These are phyloP conservation scores for Colletotrichum endophyticum DNA, from an alignment of 2,329 filamentous ascomycete species.

Conservation along the genomic window DNA sequence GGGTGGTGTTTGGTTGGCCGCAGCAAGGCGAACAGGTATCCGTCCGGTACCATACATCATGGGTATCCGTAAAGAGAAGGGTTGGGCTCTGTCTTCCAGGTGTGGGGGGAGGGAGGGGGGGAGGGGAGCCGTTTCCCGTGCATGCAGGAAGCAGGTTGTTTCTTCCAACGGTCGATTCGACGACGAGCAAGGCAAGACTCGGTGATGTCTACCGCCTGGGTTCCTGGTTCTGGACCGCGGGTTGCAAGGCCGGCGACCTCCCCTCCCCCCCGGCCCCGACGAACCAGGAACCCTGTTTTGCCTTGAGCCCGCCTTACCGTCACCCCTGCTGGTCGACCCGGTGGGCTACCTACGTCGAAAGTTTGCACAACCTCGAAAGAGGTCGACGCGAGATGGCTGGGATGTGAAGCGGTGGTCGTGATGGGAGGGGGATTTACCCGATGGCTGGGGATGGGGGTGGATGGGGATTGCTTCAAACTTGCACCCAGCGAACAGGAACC, in stretches of 20 bases:
- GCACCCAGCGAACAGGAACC: background rate
- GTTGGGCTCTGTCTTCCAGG: background rate
- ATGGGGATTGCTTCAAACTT: conserved; percentile 17
- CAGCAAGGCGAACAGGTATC: background rate
- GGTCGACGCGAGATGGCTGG: conserved; percentile 5
- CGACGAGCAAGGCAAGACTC: background rate
- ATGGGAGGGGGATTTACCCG: background rate
- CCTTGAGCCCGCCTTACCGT: background rate
- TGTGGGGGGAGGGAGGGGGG: background rate
- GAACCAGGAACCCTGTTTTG: background rate
- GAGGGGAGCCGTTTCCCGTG: background rate
- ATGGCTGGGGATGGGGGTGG: conserved; percentile 8
- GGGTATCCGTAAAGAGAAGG: background rate
- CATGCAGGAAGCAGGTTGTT: background rate
- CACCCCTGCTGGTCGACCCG: background rate
- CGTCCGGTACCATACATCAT: background rate
- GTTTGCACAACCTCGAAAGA: background rate
- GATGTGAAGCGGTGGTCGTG: background rate
- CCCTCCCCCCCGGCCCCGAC: background rate
- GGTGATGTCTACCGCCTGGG: background rate
- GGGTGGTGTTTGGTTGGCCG: background rate
- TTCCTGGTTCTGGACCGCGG: background rate
- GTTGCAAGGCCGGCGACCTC: background rate
- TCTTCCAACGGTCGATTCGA: background rate
- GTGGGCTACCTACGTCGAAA: background rate